Conservation (phyloP, 495 filamentous ascomycete species). For the Penicillium soppii region DNA sequence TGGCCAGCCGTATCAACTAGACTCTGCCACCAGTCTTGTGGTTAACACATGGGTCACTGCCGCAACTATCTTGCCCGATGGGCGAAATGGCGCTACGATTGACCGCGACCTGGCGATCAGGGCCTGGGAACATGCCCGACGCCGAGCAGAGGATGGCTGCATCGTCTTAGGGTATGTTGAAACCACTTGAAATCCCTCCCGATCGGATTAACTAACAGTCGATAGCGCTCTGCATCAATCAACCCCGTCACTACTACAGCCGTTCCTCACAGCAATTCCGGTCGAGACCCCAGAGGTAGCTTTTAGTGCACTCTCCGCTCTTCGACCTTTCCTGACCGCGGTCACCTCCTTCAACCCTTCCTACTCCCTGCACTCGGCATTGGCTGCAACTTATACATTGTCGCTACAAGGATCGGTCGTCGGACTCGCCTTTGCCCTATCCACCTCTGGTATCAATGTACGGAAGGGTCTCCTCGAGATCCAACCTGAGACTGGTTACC, state of each 20-base stretch:
- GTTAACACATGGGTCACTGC: constrained; percentile 95
- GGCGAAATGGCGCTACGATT: constrained; percentile 69
- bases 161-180: constrained; percentile 75
- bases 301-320: constrained; percentile 70
- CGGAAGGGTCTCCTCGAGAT: constrained; percentile 77
- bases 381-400: constrained; percentile 78
- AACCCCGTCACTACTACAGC: constrained; percentile 77
- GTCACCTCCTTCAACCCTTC: constrained; percentile 90
- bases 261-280: constrained; percentile 79
- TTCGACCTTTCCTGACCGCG: constrained; percentile 82
- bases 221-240: constrained; percentile 82
- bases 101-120: constrained; percentile 75
- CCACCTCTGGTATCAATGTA: constrained; percentile 86
- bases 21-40: constrained; percentile 88
- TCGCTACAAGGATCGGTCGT: constrained; percentile 77
- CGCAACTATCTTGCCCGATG: constrained; percentile 61
- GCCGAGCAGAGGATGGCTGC: constrained; percentile 93
- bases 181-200: background rate
- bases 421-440: constrained; percentile 72
- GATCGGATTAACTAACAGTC: background rate
- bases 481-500: constrained; percentile 74
- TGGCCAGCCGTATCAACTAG: constrained; percentile 74
- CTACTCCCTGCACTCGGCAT: constrained; percentile 73
- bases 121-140: constrained; percentile 95
- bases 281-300: constrained; percentile 70